Conservation (phyloP, 1,284 basidiomycete species). For the Irpex sp. region DNA sequence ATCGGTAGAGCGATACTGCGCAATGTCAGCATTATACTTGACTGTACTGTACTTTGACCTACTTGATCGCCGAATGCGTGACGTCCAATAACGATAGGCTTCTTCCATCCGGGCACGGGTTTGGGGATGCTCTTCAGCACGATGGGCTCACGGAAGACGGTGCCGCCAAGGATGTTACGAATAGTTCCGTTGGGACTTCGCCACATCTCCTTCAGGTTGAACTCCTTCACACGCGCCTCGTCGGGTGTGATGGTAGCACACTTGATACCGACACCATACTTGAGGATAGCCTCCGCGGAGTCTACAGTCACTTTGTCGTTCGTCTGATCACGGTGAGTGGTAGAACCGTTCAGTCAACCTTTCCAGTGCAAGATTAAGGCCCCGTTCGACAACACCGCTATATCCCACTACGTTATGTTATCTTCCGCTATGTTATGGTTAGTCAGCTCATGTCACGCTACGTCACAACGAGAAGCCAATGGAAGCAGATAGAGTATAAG, state of each 20-base stretch:
- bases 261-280: conserved; percentile 91
- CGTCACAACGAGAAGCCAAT: no score
- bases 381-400: no score
- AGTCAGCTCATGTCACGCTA: no score
- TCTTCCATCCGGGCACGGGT: conserved; percentile 94
- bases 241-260: conserved; percentile 99
- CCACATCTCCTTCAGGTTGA: conserved; percentile 99
- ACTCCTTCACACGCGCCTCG: conserved; percentile 91
- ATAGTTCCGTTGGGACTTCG: conserved; percentile 94
- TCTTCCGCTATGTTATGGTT: no score
- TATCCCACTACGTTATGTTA: no score
- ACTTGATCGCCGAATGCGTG: conserved; percentile 98
- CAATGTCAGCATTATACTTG: not conserved
- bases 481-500: no score
- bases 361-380: no score
- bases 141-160: conserved; percentile 98
- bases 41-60: not conserved
- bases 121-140: conserved; percentile 88
- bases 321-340: conserved; percentile 49
- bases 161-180: conserved; percentile 95
- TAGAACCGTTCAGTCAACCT: no score
- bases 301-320: conserved; percentile 93
- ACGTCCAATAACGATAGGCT: conserved; percentile 95
- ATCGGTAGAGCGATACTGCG: conserved; percentile 86
- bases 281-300: conserved; percentile 87